Evolutionary conservation across 306 rosid species (phyloP), one percentile per base, ranked within the genome.

Genomic region (Amphicarpaea edgeworthii): DNA sequence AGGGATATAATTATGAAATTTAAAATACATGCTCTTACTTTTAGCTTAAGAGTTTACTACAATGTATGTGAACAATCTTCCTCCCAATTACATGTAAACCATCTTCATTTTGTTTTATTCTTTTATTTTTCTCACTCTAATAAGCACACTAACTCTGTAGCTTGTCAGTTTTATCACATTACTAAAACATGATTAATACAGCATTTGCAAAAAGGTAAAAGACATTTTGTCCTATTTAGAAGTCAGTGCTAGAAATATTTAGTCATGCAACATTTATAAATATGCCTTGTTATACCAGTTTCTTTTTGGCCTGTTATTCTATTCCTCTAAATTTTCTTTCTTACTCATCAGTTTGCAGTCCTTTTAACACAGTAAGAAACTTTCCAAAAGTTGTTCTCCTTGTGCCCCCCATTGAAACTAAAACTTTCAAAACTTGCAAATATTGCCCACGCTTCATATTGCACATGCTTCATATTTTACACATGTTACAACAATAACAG

Each of bases 151-250:
- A 16, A 53, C 14, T 16, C 23, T 42, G 16, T 19, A 63, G 40
- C 30, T 63, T 1, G 3, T 10, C 41, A 32, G 30, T 37, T 70
- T 40, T 59, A 63, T 32, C 19, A 23, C 40, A 42, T 77, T 71
- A 50, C 6, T 12, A 32, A 37, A 34, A 47, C 53, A 64, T 17
- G 68, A 69, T 70, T 21, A 54, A 64, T 41, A 49, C n/a, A 55
- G 32, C 15, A 68, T 42, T 8, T 58, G 50, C 17, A 46, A 41
- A 76, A 45, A 54, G 64, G 70, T 50, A 28, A 75, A 43, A 50
- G 68, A 67, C 67, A 64, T 50, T 17, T 45, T 57, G 41, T 71
- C 50, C 66, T 24, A 21, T 46, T 49, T 49, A 82, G 49, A 76
- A 63, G 70, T 70, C 66, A 16, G 37, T 17, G 41, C 32, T 55